Evolutionary conservation across 441 rosid genomes (phyloP).

Genomic region (Arabidopsis hybrid): DNA sequence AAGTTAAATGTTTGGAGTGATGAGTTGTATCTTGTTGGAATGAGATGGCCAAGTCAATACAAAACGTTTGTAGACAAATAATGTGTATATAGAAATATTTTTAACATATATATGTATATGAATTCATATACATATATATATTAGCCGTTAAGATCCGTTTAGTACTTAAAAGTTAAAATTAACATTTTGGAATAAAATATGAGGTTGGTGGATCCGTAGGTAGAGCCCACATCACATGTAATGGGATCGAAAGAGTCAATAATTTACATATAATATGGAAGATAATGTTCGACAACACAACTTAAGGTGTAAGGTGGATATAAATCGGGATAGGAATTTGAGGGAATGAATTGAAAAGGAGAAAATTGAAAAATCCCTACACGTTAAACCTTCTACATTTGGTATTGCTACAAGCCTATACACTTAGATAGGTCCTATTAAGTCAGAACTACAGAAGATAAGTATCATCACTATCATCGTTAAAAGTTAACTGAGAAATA

Average conservation of each 20-base stretch:
- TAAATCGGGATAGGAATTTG: neutral
- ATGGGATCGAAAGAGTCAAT: constrained; percentile 15
- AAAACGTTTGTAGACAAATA: constrained; percentile 33
- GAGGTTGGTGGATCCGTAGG: constrained; percentile 29
- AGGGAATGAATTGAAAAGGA: neutral
- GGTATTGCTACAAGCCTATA: neutral
- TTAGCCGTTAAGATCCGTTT: constrained; percentile 32
- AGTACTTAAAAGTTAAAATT: neutral
- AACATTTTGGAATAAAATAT: neutral
- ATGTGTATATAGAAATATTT: constrained; percentile 9
- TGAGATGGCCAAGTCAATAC: constrained; percentile 50
- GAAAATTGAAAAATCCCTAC: neutral
- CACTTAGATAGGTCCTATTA: neutral
- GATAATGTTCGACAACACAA: constrained; percentile 35
- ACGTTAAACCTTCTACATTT: neutral
- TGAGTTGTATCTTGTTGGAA: constrained; percentile 50
- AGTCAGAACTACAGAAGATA: no score
- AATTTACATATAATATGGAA: constrained; percentile 19
- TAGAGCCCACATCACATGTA: constrained; percentile 44
- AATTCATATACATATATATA: neutral
- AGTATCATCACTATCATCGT: no score
- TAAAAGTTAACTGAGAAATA: no score
- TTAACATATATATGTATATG: neutral
- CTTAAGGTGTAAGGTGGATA: constrained; percentile 29
- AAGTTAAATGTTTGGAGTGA: constrained; percentile 30